Percentiles rank a stretch among this genome's conserved stretches.
Conservation (phyloP, 257 asterid genomes). For the Scutellaria barbata region DNA sequence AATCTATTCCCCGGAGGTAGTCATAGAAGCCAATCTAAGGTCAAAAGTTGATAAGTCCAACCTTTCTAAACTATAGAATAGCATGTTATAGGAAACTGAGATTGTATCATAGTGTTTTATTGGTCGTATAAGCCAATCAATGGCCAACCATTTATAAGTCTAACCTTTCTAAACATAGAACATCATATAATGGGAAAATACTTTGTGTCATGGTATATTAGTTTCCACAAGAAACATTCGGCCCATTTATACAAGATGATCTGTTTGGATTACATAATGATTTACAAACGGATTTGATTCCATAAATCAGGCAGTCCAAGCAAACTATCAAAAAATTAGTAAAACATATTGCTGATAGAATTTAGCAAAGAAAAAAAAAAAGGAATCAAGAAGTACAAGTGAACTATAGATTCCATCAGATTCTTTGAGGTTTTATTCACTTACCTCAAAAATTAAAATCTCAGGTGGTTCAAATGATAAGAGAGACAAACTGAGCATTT, state of each 20-base stretch:
- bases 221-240: background rate
- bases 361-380: slow-evolving; percentile 20
- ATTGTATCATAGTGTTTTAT: slow-evolving; percentile 6
- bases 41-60: slow-evolving; percentile 34
- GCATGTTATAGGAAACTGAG: slow-evolving; percentile 1
- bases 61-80: slow-evolving; percentile 17
- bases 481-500: background rate
- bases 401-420: slow-evolving; percentile 7
- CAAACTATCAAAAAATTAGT: background rate
- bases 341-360: background rate
- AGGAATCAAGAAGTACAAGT: slow-evolving; percentile 5
- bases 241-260: slow-evolving; percentile 3
- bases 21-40: slow-evolving; percentile 78
- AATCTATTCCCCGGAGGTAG: slow-evolving; percentile 80
- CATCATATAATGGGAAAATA: no score
- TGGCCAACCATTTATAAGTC: no score
- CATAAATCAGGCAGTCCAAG: slow-evolving; percentile 5
- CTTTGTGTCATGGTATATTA: background rate
- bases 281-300: slow-evolving; percentile 6
- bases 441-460: slow-evolving; percentile 14
- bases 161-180: no score
- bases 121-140: no score
- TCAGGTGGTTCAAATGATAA: background rate
- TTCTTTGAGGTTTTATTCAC: background rate
- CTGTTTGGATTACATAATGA: slow-evolving; percentile 22